Percentiles rank a stretch among this genome's conserved stretches.
Conservation (phyloP, 805 yeast species). For the Clavispora phyllophila region DNA sequence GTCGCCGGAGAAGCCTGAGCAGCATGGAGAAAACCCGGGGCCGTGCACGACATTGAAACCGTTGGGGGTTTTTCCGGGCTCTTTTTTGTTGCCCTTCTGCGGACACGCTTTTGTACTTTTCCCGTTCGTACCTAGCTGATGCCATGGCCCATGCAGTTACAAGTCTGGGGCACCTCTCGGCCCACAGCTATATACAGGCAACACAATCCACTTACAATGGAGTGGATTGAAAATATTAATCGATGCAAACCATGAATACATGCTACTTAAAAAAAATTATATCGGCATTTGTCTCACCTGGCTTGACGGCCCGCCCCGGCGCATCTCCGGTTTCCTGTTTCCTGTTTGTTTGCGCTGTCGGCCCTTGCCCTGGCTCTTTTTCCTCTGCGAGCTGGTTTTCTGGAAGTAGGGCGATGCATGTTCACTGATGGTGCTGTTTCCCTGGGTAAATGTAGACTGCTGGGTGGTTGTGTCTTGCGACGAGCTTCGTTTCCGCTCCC, state of each 20-base stretch:
- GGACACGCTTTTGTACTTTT: constrained; percentile 1
- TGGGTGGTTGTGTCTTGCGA: constrained; percentile 1
- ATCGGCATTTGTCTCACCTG: constrained; percentile 12
- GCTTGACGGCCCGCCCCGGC: neutral
- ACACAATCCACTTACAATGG: too few species aligned
- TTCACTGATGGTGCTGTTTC: constrained; percentile 2
- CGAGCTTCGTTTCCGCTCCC: constrained; percentile 24
- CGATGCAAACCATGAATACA: too few species aligned
- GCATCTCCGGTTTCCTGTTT: neutral
- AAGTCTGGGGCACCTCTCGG: neutral
- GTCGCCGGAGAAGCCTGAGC: too few species aligned
- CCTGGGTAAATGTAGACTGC: neutral
- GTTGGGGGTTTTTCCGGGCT: neutral
- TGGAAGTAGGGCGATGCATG: constrained; percentile 4
- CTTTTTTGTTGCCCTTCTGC: neutral
- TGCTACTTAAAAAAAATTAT: neutral
- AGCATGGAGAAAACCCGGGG: too few species aligned
- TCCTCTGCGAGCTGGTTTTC: neutral
- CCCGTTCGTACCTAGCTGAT: neutral
- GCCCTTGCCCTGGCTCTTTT: neutral
- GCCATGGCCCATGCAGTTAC: neutral
- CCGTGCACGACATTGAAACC: too few species aligned
- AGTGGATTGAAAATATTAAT: neutral
- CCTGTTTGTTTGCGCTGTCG: neutral
- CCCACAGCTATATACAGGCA: too few species aligned